These are phyloP conservation scores for Raddia guianensis DNA, from an alignment of 176 grass and related monocot species.

Conservation along the genomic window DNA sequence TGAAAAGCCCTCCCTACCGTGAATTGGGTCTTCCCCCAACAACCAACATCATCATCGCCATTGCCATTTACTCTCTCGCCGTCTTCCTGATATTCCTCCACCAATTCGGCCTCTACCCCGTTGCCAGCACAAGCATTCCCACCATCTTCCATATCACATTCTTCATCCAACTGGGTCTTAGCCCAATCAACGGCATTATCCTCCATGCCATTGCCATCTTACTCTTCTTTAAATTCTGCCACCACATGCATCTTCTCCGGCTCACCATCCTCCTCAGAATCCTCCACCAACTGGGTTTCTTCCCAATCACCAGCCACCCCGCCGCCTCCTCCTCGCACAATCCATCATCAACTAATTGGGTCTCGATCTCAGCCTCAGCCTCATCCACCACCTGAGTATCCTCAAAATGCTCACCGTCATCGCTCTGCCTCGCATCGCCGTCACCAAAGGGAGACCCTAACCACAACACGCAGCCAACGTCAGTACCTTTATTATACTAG, in stretches of 20 bases:
- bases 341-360: constrained; percentile 36
- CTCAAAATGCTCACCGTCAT: too few relatives aligned
- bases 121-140: too few relatives aligned
- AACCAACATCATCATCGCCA: background rate
- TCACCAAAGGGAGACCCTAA: too few relatives aligned
- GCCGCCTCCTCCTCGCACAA: constrained; percentile 10
- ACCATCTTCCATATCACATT: too few relatives aligned
- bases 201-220: too few relatives aligned
- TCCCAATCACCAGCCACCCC: constrained; percentile 26
- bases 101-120: too few relatives aligned
- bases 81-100: constrained; percentile 22
- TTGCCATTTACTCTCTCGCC: background rate
- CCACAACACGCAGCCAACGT: background rate
- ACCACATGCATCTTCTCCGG: constrained; percentile 15
- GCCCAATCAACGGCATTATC: too few relatives aligned
- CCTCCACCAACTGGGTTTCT: constrained; percentile 46
- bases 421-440: too few relatives aligned
- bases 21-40: constrained; percentile 47
- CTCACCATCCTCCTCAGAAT: constrained; percentile 8
- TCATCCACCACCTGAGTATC: too few relatives aligned
- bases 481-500: constrained; percentile 8
- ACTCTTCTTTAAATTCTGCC: background rate
- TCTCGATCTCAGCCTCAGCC: too few relatives aligned
- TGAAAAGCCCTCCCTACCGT: too few relatives aligned
- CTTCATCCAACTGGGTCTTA: too few relatives aligned